These are phyloP conservation scores for Pleomassaria siparia DNA, from an alignment of 2,329 filamentous ascomycete genomes.

Conservation along the genomic window DNA sequence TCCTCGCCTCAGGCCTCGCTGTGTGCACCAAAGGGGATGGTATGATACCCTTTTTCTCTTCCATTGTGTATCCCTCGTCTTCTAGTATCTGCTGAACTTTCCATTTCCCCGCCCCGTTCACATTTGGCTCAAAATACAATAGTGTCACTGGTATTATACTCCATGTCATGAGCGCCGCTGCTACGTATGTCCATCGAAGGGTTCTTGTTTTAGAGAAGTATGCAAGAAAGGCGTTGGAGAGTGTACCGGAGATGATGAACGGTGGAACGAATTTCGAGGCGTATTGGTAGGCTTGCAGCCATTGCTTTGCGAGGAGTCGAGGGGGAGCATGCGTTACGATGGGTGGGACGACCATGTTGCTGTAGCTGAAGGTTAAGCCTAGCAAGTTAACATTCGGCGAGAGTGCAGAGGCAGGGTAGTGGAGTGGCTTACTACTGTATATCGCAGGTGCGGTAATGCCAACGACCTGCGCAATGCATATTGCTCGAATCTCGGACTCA, in stretches of 20 bases:
- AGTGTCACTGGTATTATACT: constrained; percentile 42
- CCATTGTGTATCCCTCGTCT: constrained; percentile 20
- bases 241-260: constrained; percentile 36
- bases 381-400: not conserved
- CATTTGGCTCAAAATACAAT: constrained; percentile 42
- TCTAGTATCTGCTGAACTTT: constrained; percentile 38
- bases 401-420: not conserved
- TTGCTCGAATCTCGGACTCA: not conserved
- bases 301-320: constrained; percentile 42
- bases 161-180: constrained; percentile 25
- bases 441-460: constrained; percentile 26
- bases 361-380: constrained; percentile 38
- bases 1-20: constrained; percentile 9
- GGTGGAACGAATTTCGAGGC: constrained; percentile 41
- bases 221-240: constrained; percentile 35
- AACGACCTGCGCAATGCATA: constrained; percentile 14
- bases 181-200: constrained; percentile 22
- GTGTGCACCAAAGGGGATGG: constrained; percentile 12
- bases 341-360: constrained; percentile 40
- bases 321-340: constrained; percentile 34
- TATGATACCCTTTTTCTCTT: constrained; percentile 9
- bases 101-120: constrained; percentile 45
- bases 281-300: constrained; percentile 43
- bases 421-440: constrained; percentile 20
- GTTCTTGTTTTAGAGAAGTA: constrained; percentile 12